Conservation (phyloP, 139 green algal genomes). For the Deuterostichococcus epilithicus region DNA sequence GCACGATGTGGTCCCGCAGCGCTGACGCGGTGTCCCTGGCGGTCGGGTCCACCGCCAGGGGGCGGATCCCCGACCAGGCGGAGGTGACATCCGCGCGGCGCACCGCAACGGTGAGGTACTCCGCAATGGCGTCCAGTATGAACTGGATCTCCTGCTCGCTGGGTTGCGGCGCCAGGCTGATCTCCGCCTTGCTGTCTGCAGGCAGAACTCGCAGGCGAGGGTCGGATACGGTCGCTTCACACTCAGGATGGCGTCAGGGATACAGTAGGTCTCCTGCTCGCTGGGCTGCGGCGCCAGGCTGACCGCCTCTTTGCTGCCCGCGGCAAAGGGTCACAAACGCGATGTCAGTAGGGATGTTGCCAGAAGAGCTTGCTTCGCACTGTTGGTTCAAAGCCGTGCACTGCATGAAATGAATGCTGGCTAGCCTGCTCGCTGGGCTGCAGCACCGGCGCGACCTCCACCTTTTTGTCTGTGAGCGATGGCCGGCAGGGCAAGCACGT, state of each 20-base stretch:
- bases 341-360: slow-evolving; percentile 93
- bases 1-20: slow-evolving; percentile 67
- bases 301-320: slow-evolving; percentile 48
- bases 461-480: too few relatives aligned
- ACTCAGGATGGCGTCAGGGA: slow-evolving; percentile 90
- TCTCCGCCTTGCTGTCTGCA: slow-evolving; percentile 42
- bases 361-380: too few relatives aligned
- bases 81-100: slow-evolving; percentile 84
- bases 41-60: slow-evolving; percentile 79
- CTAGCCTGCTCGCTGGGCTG: slow-evolving; percentile 77
- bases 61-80: slow-evolving; percentile 90
- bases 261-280: slow-evolving; percentile 90
- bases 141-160: slow-evolving; percentile 87
- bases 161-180: slow-evolving; percentile 66
- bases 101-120: slow-evolving; percentile 85
- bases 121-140: slow-evolving; percentile 87
- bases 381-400: too few relatives aligned
- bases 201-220: too few relatives aligned
- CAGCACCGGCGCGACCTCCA: too few relatives aligned
- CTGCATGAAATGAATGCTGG: too few relatives aligned
- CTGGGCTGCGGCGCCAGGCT: slow-evolving; percentile 62
- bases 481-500: too few relatives aligned
- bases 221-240: too few relatives aligned
- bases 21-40: slow-evolving; percentile 40
- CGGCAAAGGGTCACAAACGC: too few relatives aligned